Percentiles rank a stretch among this genome's conserved stretches.
Conservation (phyloP, 345 rosid genomes). For the Pistacia atlantica region DNA sequence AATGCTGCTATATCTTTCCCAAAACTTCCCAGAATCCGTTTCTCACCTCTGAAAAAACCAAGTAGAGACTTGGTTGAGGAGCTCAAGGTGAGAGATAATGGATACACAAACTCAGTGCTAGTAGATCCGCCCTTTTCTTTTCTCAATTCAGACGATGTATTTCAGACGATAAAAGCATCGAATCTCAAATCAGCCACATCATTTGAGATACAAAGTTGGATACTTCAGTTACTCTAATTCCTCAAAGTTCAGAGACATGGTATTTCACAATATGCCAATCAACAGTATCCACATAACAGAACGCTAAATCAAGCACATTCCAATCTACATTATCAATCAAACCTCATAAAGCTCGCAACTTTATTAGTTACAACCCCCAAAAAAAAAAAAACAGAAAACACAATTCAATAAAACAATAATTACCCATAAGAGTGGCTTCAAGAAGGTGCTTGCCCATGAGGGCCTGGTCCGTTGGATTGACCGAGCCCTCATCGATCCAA, state of each 20-base stretch:
- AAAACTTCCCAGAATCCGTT: slow-evolving; percentile 35
- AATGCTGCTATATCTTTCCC: slow-evolving; percentile 50
- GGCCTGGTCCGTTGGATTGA: slow-evolving; percentile 87
- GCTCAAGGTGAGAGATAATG: slow-evolving; percentile 7
- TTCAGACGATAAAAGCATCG: too few relatives aligned
- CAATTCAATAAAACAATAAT: neutral
- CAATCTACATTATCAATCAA: slow-evolving; percentile 6
- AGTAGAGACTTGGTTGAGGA: slow-evolving; percentile 13
- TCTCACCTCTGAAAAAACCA: slow-evolving; percentile 36
- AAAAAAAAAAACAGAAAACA: neutral
- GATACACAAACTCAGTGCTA: slow-evolving; percentile 4
- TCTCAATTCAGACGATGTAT: too few relatives aligned
- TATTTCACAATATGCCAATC: too few relatives aligned
- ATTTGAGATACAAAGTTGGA: too few relatives aligned
- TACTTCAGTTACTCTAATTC: too few relatives aligned
- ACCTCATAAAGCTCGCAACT: slow-evolving; percentile 2
- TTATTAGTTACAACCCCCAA: neutral
- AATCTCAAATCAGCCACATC: too few relatives aligned
- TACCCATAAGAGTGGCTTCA: slow-evolving; percentile 95
- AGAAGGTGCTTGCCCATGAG: slow-evolving; percentile 76
- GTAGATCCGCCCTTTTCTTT: neutral
- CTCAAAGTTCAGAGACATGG: too few relatives aligned
- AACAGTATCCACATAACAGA: neutral
- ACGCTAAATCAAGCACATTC: slow-evolving; percentile 8
- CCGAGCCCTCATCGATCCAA: slow-evolving; percentile 53